Conservation (phyloP, 768 basidiomycete genomes). For the Russula earlei region DNA sequence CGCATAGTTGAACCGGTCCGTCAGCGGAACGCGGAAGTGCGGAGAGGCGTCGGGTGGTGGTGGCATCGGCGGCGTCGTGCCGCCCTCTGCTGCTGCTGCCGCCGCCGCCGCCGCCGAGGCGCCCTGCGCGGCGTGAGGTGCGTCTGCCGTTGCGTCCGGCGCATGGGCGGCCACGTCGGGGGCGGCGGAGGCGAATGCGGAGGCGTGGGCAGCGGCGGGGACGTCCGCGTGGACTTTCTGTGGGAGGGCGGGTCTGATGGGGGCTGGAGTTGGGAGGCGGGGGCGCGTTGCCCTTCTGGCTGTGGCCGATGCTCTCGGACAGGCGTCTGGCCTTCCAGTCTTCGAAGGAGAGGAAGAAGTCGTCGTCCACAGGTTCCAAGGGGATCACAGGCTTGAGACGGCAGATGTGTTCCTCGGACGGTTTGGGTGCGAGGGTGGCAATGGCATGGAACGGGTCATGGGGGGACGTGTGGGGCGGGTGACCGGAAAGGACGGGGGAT, state of each 20-base stretch:
- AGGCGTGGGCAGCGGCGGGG: neutral
- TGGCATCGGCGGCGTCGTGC: neutral
- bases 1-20: conserved; percentile 93
- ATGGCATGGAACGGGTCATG: conserved; percentile 60
- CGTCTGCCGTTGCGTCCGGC: neutral
- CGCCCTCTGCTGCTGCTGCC: neutral
- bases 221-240: neutral
- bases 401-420: conserved; percentile 53
- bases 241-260: neutral
- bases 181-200: no score
- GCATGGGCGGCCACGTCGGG: neutral
- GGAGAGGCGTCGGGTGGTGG: conserved; percentile 30
- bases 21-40: conserved; percentile 63
- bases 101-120: neutral
- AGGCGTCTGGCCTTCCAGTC: conserved; percentile 77
- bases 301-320: conserved; percentile 30
- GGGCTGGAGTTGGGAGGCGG: conserved; percentile 1
- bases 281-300: conserved; percentile 19
- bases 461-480: conserved; percentile 28
- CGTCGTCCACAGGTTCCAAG: conserved; percentile 41
- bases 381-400: conserved; percentile 48
- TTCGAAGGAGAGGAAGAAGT: conserved; percentile 70
- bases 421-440: conserved; percentile 37
- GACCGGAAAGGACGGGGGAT: conserved; percentile 29
- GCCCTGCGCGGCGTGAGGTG: no score